Conservation (phyloP, 352 stramenopile species). For the Pythium pyrilobum region DNA sequence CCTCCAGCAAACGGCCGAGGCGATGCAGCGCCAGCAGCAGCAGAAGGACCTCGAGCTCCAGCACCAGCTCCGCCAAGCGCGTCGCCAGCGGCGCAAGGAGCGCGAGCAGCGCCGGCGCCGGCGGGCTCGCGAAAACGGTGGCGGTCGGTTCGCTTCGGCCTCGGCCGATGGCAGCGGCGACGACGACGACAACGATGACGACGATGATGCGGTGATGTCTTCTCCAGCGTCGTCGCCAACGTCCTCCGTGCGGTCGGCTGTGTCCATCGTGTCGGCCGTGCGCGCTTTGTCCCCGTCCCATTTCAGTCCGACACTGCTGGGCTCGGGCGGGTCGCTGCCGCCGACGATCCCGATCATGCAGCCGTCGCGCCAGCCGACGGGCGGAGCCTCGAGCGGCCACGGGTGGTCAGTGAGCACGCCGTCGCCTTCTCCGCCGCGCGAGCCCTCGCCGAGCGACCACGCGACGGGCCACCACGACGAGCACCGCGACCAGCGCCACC, state of each 20-base stretch:
- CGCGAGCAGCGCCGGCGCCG: slow-evolving; percentile 5
- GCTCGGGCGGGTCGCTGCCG: background rate
- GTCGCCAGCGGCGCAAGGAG: slow-evolving; percentile 9
- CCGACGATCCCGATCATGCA: slow-evolving; percentile 22
- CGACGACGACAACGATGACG: slow-evolving; percentile 4
- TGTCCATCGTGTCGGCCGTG: slow-evolving; percentile 3
- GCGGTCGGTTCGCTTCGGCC: background rate
- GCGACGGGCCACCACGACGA: background rate
- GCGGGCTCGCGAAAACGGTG: slow-evolving; percentile 1
- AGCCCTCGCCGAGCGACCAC: background rate
- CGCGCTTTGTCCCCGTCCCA: slow-evolving; percentile 3
- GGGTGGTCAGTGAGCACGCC: slow-evolving; percentile 17
- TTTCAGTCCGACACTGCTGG: background rate
- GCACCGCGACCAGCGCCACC: slow-evolving; percentile 5
- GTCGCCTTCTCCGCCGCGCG: slow-evolving; percentile 5
- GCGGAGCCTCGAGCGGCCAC: slow-evolving; percentile 16
- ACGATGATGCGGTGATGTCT: slow-evolving; percentile 1
- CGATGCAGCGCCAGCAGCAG: slow-evolving; percentile 15
- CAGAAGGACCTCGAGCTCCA: slow-evolving; percentile 19
- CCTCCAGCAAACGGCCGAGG: slow-evolving; percentile 19
- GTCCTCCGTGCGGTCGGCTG: slow-evolving; percentile 14
- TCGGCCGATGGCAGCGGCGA: slow-evolving; percentile 6
- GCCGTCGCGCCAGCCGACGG: slow-evolving; percentile 15
- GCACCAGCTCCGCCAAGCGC: slow-evolving; percentile 8
- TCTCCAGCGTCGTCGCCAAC: slow-evolving; percentile 18